Evolutionary conservation across 1,284 basidiomycete genomes (phyloP).

Genomic region (Tilletia caries): DNA sequence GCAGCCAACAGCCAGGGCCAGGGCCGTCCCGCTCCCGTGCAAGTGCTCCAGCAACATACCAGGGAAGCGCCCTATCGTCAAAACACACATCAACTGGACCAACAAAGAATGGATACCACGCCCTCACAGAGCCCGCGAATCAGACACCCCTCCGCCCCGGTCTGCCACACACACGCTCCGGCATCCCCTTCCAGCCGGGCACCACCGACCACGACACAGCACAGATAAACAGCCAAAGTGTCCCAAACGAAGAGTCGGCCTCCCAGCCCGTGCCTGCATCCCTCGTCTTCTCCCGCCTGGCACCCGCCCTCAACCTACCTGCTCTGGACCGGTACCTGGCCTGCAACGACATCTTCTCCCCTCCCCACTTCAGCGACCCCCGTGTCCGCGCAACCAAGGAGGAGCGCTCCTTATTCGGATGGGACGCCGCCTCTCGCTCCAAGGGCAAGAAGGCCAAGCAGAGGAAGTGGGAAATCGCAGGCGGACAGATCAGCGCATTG

Average conservation of each 20-base stretch:
- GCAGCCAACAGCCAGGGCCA: too few relatives aligned
- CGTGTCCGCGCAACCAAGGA: conserved; percentile 25
- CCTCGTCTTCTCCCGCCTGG: conserved; percentile 40
- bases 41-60: too few relatives aligned
- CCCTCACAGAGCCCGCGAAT: too few relatives aligned
- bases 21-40: too few relatives aligned
- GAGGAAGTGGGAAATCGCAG: conserved; percentile 9
- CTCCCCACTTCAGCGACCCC: conserved; percentile 31
- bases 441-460: background rate
- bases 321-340: conserved; percentile 45
- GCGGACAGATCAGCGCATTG: conserved; percentile 9
- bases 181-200: background rate
- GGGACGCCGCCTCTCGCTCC: conserved; percentile 14
- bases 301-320: conserved; percentile 51
- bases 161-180: background rate
- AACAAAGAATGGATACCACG: too few relatives aligned
- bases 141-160: background rate
- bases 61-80: too few relatives aligned
- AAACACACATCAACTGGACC: too few relatives aligned
- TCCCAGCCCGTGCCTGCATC: conserved; percentile 29
- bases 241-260: too few relatives aligned
- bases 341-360: conserved; percentile 28
- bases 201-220: too few relatives aligned
- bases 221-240: too few relatives aligned
- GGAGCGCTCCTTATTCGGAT: conserved; percentile 34